Percentiles rank a stretch among this genome's conserved stretches.
phyloP scores from a whole-genome alignment of 1,139 yeast species.

The Blastobotrys elegans region DNA sequence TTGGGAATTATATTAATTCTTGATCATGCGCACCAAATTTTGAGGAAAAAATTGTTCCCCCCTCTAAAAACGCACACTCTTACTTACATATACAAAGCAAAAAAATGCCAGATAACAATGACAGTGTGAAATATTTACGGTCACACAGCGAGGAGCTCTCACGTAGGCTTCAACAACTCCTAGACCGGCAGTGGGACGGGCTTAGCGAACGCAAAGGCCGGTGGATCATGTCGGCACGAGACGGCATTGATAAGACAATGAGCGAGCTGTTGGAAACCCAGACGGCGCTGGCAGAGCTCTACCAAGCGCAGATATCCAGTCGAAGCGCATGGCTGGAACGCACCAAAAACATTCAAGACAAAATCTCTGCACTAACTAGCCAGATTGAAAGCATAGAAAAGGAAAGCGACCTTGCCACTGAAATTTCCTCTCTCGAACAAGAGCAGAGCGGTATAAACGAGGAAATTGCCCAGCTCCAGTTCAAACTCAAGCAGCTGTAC shows the following conservation, averaged over 20 bases:
- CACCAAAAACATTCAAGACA: constrained; percentile 13
- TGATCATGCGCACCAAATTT: no score
- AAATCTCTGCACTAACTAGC: constrained; percentile 12
- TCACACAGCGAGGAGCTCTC: constrained; percentile 14
- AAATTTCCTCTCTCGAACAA: constrained; percentile 9
- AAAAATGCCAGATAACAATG: background rate
- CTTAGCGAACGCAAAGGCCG: constrained; percentile 20
- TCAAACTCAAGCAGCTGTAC: constrained; percentile 16
- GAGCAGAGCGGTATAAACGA: constrained; percentile 13
- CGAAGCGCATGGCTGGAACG: constrained; percentile 18
- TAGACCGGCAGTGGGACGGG: constrained; percentile 27
- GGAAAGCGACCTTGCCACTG: constrained; percentile 15
- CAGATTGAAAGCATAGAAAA: constrained; percentile 16
- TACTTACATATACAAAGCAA: background rate
- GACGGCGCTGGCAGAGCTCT: constrained; percentile 17
- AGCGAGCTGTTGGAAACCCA: constrained; percentile 17
- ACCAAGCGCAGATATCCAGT: constrained; percentile 15
- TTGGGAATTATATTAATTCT: no score
- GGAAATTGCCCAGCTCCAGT: constrained; percentile 19
- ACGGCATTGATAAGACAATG: constrained; percentile 22
- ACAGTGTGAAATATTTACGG: constrained; percentile 5
- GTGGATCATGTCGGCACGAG: constrained; percentile 20
- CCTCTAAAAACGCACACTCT: constrained; percentile 2
- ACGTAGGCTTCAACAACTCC: constrained; percentile 20
- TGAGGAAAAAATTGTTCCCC: no score